Evolutionary conservation across 139 green algal genomes (phyloP), one percentile per base, ranked within the genome.

Genomic region (Auxenochlorella pyrenoidosa): DNA sequence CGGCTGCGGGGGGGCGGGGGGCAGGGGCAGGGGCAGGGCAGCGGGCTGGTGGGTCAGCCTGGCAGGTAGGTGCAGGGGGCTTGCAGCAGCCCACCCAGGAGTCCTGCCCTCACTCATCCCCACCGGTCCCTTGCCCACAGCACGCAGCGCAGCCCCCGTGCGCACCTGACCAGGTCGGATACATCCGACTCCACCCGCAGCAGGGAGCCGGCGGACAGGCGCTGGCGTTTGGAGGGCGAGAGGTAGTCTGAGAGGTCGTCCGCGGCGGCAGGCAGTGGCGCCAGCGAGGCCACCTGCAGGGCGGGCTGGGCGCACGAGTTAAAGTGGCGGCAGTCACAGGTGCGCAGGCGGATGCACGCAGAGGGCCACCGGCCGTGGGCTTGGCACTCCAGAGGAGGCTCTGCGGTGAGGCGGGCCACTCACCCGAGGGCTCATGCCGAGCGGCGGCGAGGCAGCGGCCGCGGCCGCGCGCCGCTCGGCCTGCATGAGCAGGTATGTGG

Each of bases 401-500:
- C n/a, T n/a, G n/a, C n/a, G n/a, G n/a, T n/a, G n/a, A n/a, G n/a
- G n/a, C n/a, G n/a, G n/a, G n/a, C n/a, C n/a, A n/a, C 83, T 41
- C 75, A 73, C 65, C 40, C 58, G n/a, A 15, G 82, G 82, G 82
- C 82, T 87, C 32, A 71, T 15, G 68, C 82, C 70, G 26, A 26
- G 40, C 88, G 28, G 65, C 63, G 78, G 66, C 63, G 44, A 44
- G 21, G 34, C 41, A 24, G 88, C 65, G 3, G 59, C 83, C 0
- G 51, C 44, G 26, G 87, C 78, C 24, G 86, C 86, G 2, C 81
- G 86, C 60, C 70, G 77, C 68, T 75, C 66, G 47, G 88, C 87
- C 26, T 68, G 43, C 24, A 36, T 22, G 51, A 87, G 22, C 40
- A 96, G 75, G 86, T 90, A 92, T 24, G 85, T 82, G 19, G 83